These are phyloP conservation scores for Heterobasidion parviporum DNA, from an alignment of 1,284 basidiomycete species.

Conservation along the genomic window DNA sequence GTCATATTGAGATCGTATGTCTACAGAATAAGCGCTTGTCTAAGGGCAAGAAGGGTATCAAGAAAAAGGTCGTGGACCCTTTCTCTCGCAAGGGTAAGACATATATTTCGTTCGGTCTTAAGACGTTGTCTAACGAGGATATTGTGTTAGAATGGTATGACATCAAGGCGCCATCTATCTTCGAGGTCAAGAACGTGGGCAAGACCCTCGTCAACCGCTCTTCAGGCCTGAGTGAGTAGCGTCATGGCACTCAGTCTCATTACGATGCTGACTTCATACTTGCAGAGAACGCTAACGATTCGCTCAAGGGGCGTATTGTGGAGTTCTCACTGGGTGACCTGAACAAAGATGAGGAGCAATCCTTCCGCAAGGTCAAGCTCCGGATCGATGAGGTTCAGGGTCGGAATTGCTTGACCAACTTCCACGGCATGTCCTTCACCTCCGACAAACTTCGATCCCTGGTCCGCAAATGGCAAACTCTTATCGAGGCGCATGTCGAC, in stretches of 20 bases:
- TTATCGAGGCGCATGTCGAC: constrained; percentile 98
- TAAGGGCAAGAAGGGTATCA: constrained; percentile 99
- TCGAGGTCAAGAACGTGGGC: constrained; percentile 94
- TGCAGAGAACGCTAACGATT: constrained; percentile 97
- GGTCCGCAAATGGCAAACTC: constrained; percentile 99
- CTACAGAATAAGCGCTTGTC: constrained; percentile 94
- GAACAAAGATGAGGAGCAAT: constrained; percentile 99
- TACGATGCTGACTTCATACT: neutral
- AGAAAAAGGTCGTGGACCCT: constrained; percentile 99
- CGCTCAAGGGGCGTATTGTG: constrained; percentile 93
- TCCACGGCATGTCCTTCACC: constrained; percentile 99
- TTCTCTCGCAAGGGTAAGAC: constrained; percentile 93
- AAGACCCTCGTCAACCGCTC: constrained; percentile 99
- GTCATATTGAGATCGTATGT: neutral
- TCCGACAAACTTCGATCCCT: constrained; percentile 99
- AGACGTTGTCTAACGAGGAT: constrained; percentile 1
- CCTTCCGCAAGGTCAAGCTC: constrained; percentile 99
- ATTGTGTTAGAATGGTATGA: constrained; percentile 88
- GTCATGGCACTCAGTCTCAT: no score
- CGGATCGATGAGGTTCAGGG: constrained; percentile 97
- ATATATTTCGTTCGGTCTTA: neutral
- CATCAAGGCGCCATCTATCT: constrained; percentile 97
- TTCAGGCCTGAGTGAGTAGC: constrained; percentile 86
- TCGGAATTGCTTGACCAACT: constrained; percentile 99
- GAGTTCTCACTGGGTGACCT: constrained; percentile 97